These are phyloP conservation scores for Hypoxylon sp. DNA, from an alignment of 2,329 filamentous ascomycete genomes.

Conservation along the genomic window DNA sequence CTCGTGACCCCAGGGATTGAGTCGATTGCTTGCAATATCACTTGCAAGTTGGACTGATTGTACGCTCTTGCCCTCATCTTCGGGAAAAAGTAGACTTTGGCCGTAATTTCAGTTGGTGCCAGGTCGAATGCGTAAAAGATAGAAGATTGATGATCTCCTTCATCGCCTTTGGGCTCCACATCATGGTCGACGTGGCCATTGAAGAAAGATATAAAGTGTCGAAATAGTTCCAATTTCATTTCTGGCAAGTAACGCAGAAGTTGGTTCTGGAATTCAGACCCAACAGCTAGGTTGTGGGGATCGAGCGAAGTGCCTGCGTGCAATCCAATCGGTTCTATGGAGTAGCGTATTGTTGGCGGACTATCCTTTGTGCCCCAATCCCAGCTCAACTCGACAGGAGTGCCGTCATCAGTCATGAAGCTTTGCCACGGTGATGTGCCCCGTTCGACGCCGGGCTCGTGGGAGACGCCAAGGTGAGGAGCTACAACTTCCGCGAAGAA, in stretches of 20 bases:
- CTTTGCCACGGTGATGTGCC: too few relatives aligned
- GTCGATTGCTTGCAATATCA: conserved; percentile 42
- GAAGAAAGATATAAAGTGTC: conserved; percentile 38
- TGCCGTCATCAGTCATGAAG: too few relatives aligned
- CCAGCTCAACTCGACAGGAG: too few relatives aligned
- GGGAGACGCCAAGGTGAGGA: conserved; percentile 8
- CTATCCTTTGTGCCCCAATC: too few relatives aligned
- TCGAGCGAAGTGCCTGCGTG: too few relatives aligned
- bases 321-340: too few relatives aligned
- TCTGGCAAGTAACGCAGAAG: conserved; percentile 22
- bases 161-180: conserved; percentile 5
- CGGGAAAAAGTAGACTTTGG: conserved; percentile 50
- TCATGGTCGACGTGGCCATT: too few relatives aligned
- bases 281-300: conserved; percentile 45
- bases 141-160: conserved; percentile 38
- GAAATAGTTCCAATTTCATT: conserved; percentile 39
- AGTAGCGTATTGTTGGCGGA: too few relatives aligned
- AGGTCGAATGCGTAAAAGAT: conserved; percentile 50
- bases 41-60: conserved; percentile 24
- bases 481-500: conserved; percentile 18
- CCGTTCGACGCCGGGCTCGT: conserved; percentile 5
- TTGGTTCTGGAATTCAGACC: conserved; percentile 16
- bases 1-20: conserved; percentile 13
- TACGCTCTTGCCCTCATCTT: conserved; percentile 31
- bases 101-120: conserved; percentile 24